Evolutionary conservation across 345 rosid species (phyloP), one percentile per base, ranked within the genome.

Genomic region (Capsella bursapastoris): DNA sequence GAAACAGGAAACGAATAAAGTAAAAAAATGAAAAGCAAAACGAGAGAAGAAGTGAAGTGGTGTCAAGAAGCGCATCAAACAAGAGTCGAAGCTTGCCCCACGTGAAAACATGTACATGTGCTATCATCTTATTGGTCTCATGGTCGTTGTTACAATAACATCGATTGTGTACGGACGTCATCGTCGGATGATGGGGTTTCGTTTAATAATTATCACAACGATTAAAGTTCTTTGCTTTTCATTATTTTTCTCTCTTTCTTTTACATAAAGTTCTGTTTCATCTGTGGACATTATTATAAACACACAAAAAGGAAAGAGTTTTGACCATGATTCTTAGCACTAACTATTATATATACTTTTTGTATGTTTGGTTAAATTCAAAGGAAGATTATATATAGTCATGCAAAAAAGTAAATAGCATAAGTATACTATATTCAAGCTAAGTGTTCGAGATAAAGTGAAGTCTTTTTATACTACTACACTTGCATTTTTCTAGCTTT

Each of bases 1-100:
- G 50, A 59, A 18, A 4, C 10, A 0, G 34, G 40, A 60, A 52
- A 61, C 73, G 74, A 68, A 75, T 76, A 68, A 69, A 75, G 70
- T 25, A 44, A 61, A 40, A 57, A 14, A 22, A 22, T 22, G 25
- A 22, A 22, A 44, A 44, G 55, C 53, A 13, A 22, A 22, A 47
- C 1, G 37, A 34, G 25, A 29, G 32, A 29, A 29, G 32, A 29
- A 6, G 25, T 18, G 43, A 29, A 4, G n/a, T 53, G 35, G 15
- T 44, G 48, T 25, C 22, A 13, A 57, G 48, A 47, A 64, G 11
- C 50, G 59, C 67, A 71, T 57, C 15, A 35, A 60, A 27, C 75
- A 35, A 37, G 41, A 12, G 25, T 32, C 34, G 15, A 40, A 38
- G 51, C 52, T 50, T 34, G 7, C 8, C 37, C 31, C 68, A 61